Conservation (phyloP, 1,139 yeast genomes). For the Debaryomycetaceae sp. region DNA sequence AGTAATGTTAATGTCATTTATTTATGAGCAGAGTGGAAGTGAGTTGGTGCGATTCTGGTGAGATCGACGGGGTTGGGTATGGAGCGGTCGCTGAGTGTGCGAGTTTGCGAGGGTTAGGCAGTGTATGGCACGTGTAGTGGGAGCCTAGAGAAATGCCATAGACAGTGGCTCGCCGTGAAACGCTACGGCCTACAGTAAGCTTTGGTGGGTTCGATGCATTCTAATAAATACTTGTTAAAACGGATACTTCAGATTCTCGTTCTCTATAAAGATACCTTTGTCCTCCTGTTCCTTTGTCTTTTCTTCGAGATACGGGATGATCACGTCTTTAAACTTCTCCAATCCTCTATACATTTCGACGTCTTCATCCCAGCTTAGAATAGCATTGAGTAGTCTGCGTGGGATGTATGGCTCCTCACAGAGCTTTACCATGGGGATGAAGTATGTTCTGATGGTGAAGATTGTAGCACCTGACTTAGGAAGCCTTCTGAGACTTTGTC, state of each 20-base stretch:
- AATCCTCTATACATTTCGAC: conserved; percentile 60
- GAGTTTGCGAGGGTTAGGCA: too few species aligned
- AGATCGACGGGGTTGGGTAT: background rate
- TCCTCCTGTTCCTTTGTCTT: conserved; percentile 51
- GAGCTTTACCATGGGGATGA: conserved; percentile 50
- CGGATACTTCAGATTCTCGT: conserved; percentile 42
- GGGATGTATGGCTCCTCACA: conserved; percentile 60
- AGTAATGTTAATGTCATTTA: conserved; percentile 1
- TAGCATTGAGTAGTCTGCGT: conserved; percentile 53
- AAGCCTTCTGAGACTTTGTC: conserved; percentile 65
- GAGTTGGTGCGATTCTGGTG: background rate
- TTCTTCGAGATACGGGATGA: conserved; percentile 52
- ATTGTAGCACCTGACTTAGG: conserved; percentile 59
- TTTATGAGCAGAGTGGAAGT: background rate
- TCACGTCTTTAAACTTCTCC: conserved; percentile 48
- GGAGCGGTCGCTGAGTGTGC: background rate
- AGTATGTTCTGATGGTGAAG: conserved; percentile 64
- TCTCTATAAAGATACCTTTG: conserved; percentile 36
- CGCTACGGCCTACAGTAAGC: too few species aligned
- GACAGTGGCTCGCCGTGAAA: too few species aligned
- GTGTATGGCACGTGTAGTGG: too few species aligned
- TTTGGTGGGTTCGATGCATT: too few species aligned
- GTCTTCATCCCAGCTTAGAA: conserved; percentile 55
- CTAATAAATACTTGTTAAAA: conserved; percentile 14
- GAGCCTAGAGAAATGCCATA: too few species aligned